phyloP scores from a whole-genome alignment of 176 grass and related monocot genomes.

The Elaeis guineensis region DNA sequence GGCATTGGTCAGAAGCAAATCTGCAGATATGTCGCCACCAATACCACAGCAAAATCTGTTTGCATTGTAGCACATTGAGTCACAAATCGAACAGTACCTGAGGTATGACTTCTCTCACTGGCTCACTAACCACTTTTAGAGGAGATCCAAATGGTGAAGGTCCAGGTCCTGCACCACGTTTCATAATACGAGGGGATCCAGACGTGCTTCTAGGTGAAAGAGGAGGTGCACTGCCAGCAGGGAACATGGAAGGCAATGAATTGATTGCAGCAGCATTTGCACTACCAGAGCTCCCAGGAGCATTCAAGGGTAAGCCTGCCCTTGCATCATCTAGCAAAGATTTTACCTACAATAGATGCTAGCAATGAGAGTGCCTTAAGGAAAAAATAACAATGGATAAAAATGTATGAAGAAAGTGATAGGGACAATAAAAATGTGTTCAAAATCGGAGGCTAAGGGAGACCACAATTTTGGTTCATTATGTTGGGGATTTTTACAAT shows the following conservation, averaged over 20 bases:
- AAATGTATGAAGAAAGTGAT: background rate
- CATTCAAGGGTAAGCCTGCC: slow-evolving; percentile 10
- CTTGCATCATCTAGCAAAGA: slow-evolving; percentile 55
- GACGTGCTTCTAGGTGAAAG: slow-evolving; percentile 65
- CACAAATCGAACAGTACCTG: slow-evolving; percentile 42
- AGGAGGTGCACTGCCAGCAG: slow-evolving; percentile 60
- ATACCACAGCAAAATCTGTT: background rate
- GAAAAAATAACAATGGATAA: background rate
- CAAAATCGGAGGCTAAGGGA: no score
- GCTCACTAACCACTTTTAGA: slow-evolving; percentile 41
- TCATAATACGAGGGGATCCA: slow-evolving; percentile 48
- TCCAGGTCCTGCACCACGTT: slow-evolving; percentile 34
- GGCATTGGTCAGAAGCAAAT: background rate
- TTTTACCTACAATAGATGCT: slow-evolving; percentile 29
- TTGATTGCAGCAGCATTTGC: slow-evolving; percentile 29
- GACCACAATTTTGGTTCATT: no score
- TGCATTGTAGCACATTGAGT: slow-evolving; percentile 3
- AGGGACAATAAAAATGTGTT: background rate
- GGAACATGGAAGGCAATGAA: slow-evolving; percentile 52
- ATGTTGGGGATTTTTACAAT: no score
- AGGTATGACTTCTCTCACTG: slow-evolving; percentile 67
- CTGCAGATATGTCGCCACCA: slow-evolving; percentile 7
- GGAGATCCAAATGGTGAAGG: slow-evolving; percentile 42
- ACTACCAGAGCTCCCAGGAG: slow-evolving; percentile 15
- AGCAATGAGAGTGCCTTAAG: background rate